A percentile compares a stretch with the other conserved stretches of the same genome.
Evolutionary conservation across 495 filamentous ascomycete genomes (phyloP).

Genomic region (Trypethelium eluteriae): DNA sequence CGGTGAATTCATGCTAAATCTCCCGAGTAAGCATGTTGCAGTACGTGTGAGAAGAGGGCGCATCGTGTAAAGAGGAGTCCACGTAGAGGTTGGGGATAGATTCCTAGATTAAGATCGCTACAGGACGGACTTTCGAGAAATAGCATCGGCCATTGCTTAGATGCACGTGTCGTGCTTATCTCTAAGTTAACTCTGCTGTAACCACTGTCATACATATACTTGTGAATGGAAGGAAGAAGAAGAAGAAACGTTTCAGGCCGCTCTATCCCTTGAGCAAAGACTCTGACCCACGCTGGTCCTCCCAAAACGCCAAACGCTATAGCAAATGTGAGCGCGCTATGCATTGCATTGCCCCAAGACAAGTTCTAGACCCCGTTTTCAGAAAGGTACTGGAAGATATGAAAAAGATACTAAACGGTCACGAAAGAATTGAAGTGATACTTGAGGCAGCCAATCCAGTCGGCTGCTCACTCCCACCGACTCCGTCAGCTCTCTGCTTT

Average conservation of each 20-base stretch:
- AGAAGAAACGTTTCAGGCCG: not conserved
- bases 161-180: not conserved
- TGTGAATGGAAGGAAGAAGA: not conserved
- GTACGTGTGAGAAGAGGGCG: too few species aligned
- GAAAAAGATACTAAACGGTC: not conserved
- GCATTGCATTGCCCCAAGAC: not conserved
- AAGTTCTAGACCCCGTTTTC: not conserved
- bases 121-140: not conserved
- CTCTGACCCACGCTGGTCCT: not conserved
- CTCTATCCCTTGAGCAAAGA: not conserved
- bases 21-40: too few species aligned
- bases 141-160: not conserved
- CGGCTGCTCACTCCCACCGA: not conserved
- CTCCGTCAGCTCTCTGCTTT: not conserved
- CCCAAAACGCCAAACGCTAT: constrained; percentile 3
- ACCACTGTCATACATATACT: not conserved
- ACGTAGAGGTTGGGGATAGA: too few species aligned
- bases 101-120: not conserved
- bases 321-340: not conserved
- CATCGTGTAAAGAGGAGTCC: too few species aligned
- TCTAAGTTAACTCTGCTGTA: not conserved
- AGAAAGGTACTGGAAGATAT: not conserved
- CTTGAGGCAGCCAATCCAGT: not conserved
- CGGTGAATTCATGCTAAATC: too few species aligned
- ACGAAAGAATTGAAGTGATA: not conserved